Evolutionary conservation across 129 eudicot species (phyloP), one percentile per base, ranked within the genome.

Genomic region (Flaveria bidentis): DNA sequence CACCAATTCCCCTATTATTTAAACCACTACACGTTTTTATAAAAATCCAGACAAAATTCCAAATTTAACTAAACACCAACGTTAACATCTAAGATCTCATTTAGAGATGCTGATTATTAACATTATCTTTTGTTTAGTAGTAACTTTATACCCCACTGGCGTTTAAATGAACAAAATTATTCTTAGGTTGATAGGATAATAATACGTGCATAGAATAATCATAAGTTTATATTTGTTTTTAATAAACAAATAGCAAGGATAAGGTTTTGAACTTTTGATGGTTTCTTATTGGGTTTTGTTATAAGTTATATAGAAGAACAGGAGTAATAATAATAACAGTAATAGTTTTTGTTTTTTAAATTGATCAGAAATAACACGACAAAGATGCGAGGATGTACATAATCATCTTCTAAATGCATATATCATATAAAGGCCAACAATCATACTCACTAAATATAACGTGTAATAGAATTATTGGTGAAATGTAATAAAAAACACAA

Each of bases 21-120:
- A 14, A 58, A 18, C 80, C 73, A 11, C 25, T 36, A 44, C 80
- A 73, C 73, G 80, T 76, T 65, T 44, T 76, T 36, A 61, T 67
- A 64, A 3, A 64, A 46, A 45, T 61, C 44, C 67, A 25, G 45
- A 74, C 61, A 25, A 23, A 18, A 14, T 62, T 62, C 49, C 47
- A 3, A 39, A 18, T 73, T 53, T 20, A 4, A 18, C 42, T 11
- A 53, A 52, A 71, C 9, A 71, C 23, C 60, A 52, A 71, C 47
- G 36, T 51, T 71, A 69, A 52, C 26, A 71, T 51, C 47, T 49
- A 36, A 71, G 30, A 53, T 51, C 15, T 36, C 41, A 36, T 25
- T 36, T 20, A 39, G 36, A 2, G 6, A 42, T 56, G 22, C 22
- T 17, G 9, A 18, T 56, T 30, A 22, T 18, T 33, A 55, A 55